Evolutionary conservation across 306 rosid genomes (phyloP), one percentile per base, ranked within the genome.

Genomic region (Dryas octopetala): DNA sequence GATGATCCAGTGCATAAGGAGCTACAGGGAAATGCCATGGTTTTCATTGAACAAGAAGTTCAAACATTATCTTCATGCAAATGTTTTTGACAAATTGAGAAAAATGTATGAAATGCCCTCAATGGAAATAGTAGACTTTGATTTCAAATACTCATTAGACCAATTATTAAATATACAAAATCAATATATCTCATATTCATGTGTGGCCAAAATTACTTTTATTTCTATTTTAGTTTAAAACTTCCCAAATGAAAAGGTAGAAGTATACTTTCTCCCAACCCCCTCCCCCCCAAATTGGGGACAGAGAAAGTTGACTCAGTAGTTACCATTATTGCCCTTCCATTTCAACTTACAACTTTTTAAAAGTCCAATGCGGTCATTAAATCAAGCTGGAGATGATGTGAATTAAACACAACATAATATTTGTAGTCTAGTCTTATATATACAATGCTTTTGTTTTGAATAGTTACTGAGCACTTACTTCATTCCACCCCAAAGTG

Each of bases 401-500:
- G 49, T 28, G 74, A 59, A 57, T 72, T 28, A 26, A 57, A 68
- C 54, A 60, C 46, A 58, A 28, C 69, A 55, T 41, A 67, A 4
- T 0, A 52, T 38, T 7, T 63, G 68, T 43, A 16, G 1, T 41
- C 49, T 10, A 14, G 66, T 59, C n/a, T 28, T 62, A n/a, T 23
- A 23, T 32, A 71, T 46, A 76, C 48, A 44, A 54, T 6, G 54
- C 46, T 63, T 46, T 76, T 70, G 71, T 71, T 75, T 40, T 17
- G 79, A 68, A 81, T 9, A 28, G 62, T 67, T 68, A 47, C 51
- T 16, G 7, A 71, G 50, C 53, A 84, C 99, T 86, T 89, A 92
- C 99, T 90, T 92, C 97, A 82, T 90, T 78, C 97, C 99, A 92
- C 62, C 97, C 99, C 47, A 95, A 88, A 76, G 97, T 89, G 76